A percentile compares a stretch with the other conserved stretches of the same genome.
Conservation (phyloP, 2,329 filamentous ascomycete genomes). For the Hirsutella rhossiliensis region DNA sequence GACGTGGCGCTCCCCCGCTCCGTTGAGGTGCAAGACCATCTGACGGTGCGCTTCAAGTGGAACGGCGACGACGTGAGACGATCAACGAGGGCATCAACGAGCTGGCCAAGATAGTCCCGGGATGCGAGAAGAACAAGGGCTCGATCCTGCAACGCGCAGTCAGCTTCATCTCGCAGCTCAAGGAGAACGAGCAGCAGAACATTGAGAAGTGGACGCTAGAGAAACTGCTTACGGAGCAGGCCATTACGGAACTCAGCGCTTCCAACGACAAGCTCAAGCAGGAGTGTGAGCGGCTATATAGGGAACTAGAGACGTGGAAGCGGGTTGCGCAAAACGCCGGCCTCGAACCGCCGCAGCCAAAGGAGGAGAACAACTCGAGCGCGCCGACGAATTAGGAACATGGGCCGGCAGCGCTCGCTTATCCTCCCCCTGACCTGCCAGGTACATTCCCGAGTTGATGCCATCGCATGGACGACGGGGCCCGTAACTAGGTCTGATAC, state of each 20-base stretch:
- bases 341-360: conserved; percentile 30
- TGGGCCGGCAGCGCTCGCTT: neutral
- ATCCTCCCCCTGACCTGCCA: neutral
- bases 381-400: conserved; percentile 16
- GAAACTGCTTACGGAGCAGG: conserved; percentile 81
- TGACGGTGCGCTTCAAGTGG: conserved; percentile 47
- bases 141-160: conserved; percentile 90
- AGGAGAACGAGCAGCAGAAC: conserved; percentile 87
- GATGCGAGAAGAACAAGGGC: conserved; percentile 98
- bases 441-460: neutral
- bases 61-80: conserved; percentile 89
- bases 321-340: conserved; percentile 51
- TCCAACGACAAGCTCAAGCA: conserved; percentile 80
- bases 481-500: too few species aligned
- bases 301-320: conserved; percentile 72
- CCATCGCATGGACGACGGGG: neutral
- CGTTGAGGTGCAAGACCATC: neutral
- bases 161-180: conserved; percentile 86
- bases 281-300: conserved; percentile 66
- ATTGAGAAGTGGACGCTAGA: conserved; percentile 90
- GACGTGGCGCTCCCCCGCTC: conserved; percentile 9
- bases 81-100: conserved; percentile 99
- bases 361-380: conserved; percentile 18
- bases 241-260: conserved; percentile 74
- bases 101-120: conserved; percentile 91